Evolutionary conservation across 768 basidiomycete species (phyloP).

Genomic region (Pleurotus ostreatus): DNA sequence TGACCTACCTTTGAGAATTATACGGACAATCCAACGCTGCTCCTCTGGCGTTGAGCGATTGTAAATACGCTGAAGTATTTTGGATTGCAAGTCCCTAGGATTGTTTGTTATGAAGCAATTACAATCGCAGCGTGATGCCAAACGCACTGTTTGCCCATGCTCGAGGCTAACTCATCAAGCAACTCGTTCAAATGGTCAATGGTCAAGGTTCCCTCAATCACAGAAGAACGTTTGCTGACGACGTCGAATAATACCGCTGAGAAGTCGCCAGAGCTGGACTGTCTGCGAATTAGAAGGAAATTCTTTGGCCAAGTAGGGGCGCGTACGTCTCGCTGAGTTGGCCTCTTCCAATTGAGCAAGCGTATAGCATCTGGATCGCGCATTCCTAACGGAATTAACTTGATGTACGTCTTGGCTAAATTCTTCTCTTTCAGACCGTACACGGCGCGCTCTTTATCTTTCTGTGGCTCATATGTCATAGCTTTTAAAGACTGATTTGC

Average conservation of each 20-base stretch:
- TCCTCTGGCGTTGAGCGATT: conserved; percentile 81
- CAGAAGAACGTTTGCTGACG: conserved; percentile 78
- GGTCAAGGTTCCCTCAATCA: conserved; percentile 67
- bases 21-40: conserved; percentile 93
- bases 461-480: conserved; percentile 39
- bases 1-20: conserved; percentile 83
- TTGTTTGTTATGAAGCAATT: conserved; percentile 6
- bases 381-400: conserved; percentile 77
- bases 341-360: conserved; percentile 88
- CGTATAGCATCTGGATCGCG: conserved; percentile 79
- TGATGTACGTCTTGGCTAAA: conserved; percentile 89
- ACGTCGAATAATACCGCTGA: conserved; percentile 84
- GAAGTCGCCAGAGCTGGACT: conserved; percentile 84
- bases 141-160: conserved; percentile 68
- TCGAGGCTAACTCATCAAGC: conserved; percentile 73
- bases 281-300: background rate
- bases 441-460: conserved; percentile 88
- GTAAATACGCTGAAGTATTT: conserved; percentile 71
- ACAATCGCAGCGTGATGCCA: conserved; percentile 13
- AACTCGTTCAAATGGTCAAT: conserved; percentile 82
- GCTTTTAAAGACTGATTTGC: background rate
- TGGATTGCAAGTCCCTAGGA: conserved; percentile 68
- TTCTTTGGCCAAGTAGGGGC: background rate
- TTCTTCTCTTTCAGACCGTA: conserved; percentile 96
- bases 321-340: conserved; percentile 63